Evolutionary conservation across 2,329 filamentous ascomycete species (phyloP).

Genomic region (Cadophora sp.): DNA sequence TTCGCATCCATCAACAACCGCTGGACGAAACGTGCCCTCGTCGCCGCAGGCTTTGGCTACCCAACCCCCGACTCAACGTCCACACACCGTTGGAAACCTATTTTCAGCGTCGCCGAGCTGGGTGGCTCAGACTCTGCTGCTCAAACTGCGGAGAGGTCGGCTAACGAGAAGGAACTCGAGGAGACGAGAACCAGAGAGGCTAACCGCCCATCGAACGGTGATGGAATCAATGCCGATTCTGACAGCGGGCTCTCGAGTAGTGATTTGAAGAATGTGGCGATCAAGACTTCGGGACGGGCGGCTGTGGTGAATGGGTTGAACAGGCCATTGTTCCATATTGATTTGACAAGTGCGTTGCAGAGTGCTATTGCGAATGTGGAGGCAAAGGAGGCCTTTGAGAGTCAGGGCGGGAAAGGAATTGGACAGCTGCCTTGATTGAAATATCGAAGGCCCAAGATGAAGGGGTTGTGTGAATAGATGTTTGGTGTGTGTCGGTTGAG

Average conservation of each 20-base stretch:
- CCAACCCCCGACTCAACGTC: constrained; percentile 58
- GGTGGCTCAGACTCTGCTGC: constrained; percentile 75
- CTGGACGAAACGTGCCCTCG: constrained; percentile 92
- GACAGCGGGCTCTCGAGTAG: constrained; percentile 30
- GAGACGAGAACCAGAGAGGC: constrained; percentile 34
- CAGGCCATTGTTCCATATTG: constrained; percentile 90
- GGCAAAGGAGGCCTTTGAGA: constrained; percentile 51
- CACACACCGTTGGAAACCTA: constrained; percentile 81
- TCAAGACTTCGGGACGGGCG: constrained; percentile 52
- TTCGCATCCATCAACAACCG: constrained; percentile 92
- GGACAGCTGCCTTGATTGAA: constrained; percentile 32
- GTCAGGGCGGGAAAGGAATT: constrained; percentile 37
- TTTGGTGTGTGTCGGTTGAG: neutral
- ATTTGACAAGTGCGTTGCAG: constrained; percentile 87
- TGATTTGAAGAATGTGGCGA: constrained; percentile 31
- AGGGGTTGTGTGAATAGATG: neutral
- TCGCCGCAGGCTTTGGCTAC: constrained; percentile 87
- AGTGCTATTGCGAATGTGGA: constrained; percentile 84
- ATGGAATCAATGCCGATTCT: constrained; percentile 37
- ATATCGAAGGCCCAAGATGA: too few relatives aligned
- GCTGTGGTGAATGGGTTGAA: constrained; percentile 86
- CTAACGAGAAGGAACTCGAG: constrained; percentile 58
- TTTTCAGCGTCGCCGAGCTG: constrained; percentile 91
- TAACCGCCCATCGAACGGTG: constrained; percentile 40
- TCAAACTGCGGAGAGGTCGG: constrained; percentile 67